phyloP scores from a whole-genome alignment of 2,329 filamentous ascomycete species.

The Ceratocystis huliohia region DNA sequence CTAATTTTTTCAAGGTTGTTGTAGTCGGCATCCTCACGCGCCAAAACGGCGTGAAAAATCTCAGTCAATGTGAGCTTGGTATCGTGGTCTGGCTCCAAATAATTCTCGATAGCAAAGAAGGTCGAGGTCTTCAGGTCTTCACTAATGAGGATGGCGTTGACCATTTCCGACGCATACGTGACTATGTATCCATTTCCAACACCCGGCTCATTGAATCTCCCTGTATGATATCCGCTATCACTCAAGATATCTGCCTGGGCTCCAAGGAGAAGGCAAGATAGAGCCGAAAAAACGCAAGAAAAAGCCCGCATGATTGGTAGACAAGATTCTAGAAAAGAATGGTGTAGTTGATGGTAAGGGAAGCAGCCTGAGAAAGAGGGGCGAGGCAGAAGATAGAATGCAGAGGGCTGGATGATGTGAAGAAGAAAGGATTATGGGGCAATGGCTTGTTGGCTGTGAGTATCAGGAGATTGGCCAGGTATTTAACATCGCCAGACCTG shows the following conservation, averaged over 20 bases:
- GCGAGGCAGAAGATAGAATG: too few species aligned
- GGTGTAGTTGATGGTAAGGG: too few species aligned
- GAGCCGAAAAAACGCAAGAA: neutral
- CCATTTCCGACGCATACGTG: neutral
- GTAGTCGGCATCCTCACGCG: fast-evolving
- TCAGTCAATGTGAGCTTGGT: neutral
- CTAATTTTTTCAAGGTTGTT: too few species aligned
- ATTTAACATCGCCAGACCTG: too few species aligned
- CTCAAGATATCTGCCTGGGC: neutral
- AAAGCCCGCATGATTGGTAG: neutral
- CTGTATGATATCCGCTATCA: neutral
- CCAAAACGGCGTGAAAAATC: neutral
- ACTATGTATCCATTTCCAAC: neutral
- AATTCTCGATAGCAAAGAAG: neutral
- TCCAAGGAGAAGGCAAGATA: neutral
- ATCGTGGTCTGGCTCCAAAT: neutral
- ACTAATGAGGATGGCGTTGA: neutral
- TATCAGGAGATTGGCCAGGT: too few species aligned
- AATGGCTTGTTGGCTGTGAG: too few species aligned
- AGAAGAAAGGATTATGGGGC: too few species aligned
- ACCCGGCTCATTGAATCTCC: neutral
- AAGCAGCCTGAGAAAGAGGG: too few species aligned
- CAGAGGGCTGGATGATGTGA: too few species aligned
- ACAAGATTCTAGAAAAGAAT: neutral
- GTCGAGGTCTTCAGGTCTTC: neutral